Base-by-base conservation (phyloP, 441 rosid species). In the Populus hybrid region DNA sequence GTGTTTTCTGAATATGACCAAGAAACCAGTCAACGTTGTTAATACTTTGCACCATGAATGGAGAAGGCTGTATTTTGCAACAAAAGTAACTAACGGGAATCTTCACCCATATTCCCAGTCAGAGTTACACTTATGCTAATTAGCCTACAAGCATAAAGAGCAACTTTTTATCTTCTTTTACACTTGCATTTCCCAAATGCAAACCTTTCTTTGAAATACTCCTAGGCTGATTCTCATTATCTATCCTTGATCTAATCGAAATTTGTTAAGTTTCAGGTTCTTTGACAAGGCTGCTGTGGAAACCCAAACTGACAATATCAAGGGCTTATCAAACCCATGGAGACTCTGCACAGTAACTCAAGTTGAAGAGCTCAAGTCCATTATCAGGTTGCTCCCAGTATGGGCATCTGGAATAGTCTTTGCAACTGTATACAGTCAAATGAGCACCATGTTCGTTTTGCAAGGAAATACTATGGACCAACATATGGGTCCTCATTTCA, bases 201-300 rank as follows among this genome's bases (percentile, higher is more conserved):
- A 38, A 38, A 7, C 45, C 45, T 9, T 38, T 9, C 45, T 9
- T 38, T 38, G 45, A 38, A 38, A 38, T 9, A 9, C 45, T 38
- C 45, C 11, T 8, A 8, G 53, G 26, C 50, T 56, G 38, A 28
- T 75, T 31, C 36, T 14, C 69, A 26, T 28, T 38, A 59, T 21
- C 42, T 23, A 1, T 12, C 6, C 20, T 74, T 53, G 33, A 35
- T 4, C 9, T 61, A 36, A 73, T 11, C 12, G 40, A 65, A 45
- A 21, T 69, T 53, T 45, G 26, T 33, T 12, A 16, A n/a, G 76
- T 76, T 23, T 67, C 84, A 95, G 99, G 81, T 95, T 94, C 84
- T 91, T 94, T 31, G 99, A 95, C 85, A 95, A 90, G 89, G 98
- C 99, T 26, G 98, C 99, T 2, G 97, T 91, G 72, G 92, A 89